Base-by-base conservation (phyloP, 495 filamentous ascomycete species). In the Penicillium taxi region DNA sequence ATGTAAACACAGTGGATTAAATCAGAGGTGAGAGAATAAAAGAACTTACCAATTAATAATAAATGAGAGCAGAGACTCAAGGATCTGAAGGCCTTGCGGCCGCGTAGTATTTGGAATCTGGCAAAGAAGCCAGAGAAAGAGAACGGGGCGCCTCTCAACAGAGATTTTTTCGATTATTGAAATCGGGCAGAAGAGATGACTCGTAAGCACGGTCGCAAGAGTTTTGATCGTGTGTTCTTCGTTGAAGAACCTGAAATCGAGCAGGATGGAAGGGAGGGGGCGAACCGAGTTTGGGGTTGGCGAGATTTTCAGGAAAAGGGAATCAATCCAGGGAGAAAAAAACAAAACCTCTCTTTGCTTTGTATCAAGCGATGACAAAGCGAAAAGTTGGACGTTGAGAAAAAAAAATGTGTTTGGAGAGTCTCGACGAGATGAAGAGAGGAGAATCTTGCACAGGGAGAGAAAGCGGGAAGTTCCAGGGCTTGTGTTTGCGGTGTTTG, bases 401-500 rank as follows among this genome's bases (percentile, higher is more conserved):
- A n/a, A n/a, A n/a, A n/a, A n/a, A n/a, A n/a, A n/a, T n/a, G n/a
- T n/a, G n/a, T n/a, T n/a, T 19, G 26, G n/a, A 24, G 28, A 39
- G 36, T 32, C 37, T 39, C 21, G 31, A 44, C 26, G 41, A 4
- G 35, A 39, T 39, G 45, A 25, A 41, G 48, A 52, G 45, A 43
- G 33, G 50, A 55, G 48, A 52, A 49, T 47, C 42, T 52, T 52
- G 48, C 43, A 36, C 35, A 47, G 43, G 45, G 39, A 43, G 43
- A 44, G 43, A 42, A 48, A 52, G 48, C 49, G 48, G 52, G 48
- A 52, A 52, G 39, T 46, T 48, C 35, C 42, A 21, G 21, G 32
- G 42, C 47, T 50, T 45, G 52, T 55, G 52, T 55, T 55, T 52
- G 48, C 39, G 34, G 32, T 55, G 52, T 52, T 55, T 52, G 52